Evolutionary conservation across 148 eudicot genomes (phyloP).

Genomic region (Euryodendron excelsum): DNA sequence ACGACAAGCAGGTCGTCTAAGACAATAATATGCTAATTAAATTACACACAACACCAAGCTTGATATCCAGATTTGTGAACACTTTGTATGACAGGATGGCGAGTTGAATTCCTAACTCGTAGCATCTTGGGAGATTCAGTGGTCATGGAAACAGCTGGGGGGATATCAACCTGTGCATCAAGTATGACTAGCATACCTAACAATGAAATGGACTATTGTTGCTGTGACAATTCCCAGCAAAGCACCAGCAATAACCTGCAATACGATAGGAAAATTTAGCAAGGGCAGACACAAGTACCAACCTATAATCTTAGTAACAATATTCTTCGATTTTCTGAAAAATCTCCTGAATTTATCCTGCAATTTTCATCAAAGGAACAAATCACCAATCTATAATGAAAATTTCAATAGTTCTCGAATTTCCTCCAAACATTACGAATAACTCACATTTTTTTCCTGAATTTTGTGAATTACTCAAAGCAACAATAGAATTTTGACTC

Average conservation of each 20-base stretch:
- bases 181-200: constrained; percentile 6
- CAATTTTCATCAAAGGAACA: too few relatives aligned
- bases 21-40: neutral
- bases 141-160: neutral
- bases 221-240: constrained; percentile 59
- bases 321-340: neutral
- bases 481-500: too few relatives aligned
- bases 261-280: constrained; percentile 1
- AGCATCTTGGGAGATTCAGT: neutral
- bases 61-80: neutral
- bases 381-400: too few relatives aligned
- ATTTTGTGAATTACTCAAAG: too few relatives aligned
- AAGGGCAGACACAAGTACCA: neutral
- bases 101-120: neutral
- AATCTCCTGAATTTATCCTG: too few relatives aligned
- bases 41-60: neutral
- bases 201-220: constrained; percentile 37
- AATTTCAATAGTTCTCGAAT: too few relatives aligned
- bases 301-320: neutral
- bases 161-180: neutral
- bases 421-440: too few relatives aligned
- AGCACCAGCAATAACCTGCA: constrained; percentile 79
- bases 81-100: neutral
- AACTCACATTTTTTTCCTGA: too few relatives aligned
- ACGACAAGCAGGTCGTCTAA: neutral